Conservation (phyloP, 768 basidiomycete genomes). For the Pulveroboletus frians region DNA sequence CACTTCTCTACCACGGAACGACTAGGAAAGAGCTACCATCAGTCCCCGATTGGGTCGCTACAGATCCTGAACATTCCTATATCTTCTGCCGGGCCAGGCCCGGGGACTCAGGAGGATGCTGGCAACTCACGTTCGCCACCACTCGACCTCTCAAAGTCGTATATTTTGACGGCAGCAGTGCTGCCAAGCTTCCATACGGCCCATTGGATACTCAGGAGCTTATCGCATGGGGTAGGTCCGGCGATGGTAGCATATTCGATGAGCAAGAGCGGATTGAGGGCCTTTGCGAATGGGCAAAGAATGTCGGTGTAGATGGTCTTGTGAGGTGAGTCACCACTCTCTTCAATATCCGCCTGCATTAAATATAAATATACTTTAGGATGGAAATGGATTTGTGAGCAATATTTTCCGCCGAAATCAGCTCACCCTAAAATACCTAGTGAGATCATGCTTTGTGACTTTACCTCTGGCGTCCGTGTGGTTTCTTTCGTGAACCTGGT, state of each 20-base stretch:
- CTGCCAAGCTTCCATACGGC: slow-evolving; percentile 38
- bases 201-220: slow-evolving; percentile 41
- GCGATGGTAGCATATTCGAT: slow-evolving; percentile 10
- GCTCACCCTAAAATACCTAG: slow-evolving; percentile 13
- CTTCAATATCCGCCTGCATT: neutral
- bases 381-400: slow-evolving; percentile 32
- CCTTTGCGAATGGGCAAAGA: slow-evolving; percentile 42
- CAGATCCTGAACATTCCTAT: slow-evolving; percentile 35
- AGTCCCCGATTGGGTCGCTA: slow-evolving; percentile 31
- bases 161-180: slow-evolving; percentile 52
- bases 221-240: slow-evolving; percentile 21
- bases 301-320: slow-evolving; percentile 31
- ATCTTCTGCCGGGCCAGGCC: slow-evolving; percentile 30
- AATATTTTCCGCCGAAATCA: neutral
- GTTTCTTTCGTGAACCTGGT: slow-evolving; percentile 18
- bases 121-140: slow-evolving; percentile 14
- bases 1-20: slow-evolving; percentile 34
- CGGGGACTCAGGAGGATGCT: slow-evolving; percentile 1
- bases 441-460: slow-evolving; percentile 14
- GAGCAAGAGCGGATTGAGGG: slow-evolving; percentile 37
- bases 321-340: slow-evolving; percentile 30
- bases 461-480: slow-evolving; percentile 21
- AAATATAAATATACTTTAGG: slow-evolving; percentile 10
- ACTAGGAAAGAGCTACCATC: slow-evolving; percentile 20
- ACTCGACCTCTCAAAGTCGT: slow-evolving; percentile 38